phyloP scores from a whole-genome alignment of 108 stramenopile species.

The Cyclotella baltica region DNA sequence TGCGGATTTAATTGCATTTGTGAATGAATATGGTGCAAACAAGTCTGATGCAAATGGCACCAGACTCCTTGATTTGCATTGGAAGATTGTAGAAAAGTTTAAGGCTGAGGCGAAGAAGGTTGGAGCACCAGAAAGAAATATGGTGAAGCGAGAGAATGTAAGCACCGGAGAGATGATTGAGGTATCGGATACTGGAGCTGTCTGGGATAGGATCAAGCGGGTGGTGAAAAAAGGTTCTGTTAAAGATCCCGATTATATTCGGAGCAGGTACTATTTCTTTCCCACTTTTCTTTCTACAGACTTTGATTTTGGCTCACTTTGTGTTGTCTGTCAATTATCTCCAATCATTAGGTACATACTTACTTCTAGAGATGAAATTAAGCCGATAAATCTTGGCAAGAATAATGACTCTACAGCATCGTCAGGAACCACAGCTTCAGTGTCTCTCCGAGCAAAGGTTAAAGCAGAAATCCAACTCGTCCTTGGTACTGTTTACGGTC shows the following conservation, averaged over 20 bases:
- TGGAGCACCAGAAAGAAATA: not conserved
- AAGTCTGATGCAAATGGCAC: not conserved
- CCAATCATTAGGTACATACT: not conserved
- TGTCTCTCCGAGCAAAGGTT: not conserved
- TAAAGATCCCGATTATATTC: not conserved
- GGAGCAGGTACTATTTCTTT: not conserved
- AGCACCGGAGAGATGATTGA: not conserved
- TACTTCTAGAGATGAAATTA: no score
- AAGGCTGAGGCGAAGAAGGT: not conserved
- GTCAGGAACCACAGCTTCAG: no score
- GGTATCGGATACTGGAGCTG: not conserved
- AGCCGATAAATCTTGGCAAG: no score
- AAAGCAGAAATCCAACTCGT: not conserved
- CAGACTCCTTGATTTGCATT: not conserved
- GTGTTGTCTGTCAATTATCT: not conserved
- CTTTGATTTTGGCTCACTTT: no score
- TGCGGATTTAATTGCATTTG: no score
- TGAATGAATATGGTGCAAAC: not conserved
- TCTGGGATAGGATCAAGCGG: not conserved
- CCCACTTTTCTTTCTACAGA: not conserved
- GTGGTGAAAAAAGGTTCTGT: not conserved
- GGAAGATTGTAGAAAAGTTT: not conserved
- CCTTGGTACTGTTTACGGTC: not conserved
- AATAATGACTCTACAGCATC: not conserved
- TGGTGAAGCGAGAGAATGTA: not conserved